Evolutionary conservation across 805 yeast species (phyloP).

Genomic region (Saccharomycopsis amapae): DNA sequence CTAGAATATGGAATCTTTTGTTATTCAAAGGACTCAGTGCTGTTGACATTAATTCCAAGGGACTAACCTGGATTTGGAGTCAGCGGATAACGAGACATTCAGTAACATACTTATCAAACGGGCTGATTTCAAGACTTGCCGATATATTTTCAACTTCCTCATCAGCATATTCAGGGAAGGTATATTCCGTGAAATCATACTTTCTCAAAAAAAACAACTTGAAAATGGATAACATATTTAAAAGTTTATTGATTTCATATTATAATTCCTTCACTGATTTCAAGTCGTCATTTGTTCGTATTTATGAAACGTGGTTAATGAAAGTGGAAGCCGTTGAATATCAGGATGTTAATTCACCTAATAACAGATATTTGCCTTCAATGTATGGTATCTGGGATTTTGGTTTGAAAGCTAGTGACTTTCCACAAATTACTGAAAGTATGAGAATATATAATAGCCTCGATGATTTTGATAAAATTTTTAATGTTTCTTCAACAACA

Average conservation of each 20-base stretch:
- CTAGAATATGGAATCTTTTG: slow-evolving; percentile 15
- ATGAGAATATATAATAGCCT: neutral
- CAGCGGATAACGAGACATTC: neutral
- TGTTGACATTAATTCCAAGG: neutral
- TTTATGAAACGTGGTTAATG: neutral
- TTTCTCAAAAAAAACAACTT: neutral
- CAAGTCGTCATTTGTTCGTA: too few relatives aligned
- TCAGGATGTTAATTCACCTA: neutral
- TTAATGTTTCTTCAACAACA: neutral
- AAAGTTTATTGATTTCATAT: neutral
- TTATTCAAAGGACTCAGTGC: slow-evolving; percentile 3
- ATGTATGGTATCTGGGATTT: neutral
- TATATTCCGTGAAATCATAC: neutral
- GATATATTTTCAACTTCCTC: neutral
- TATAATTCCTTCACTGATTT: neutral
- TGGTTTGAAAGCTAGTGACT: neutral
- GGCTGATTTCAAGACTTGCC: slow-evolving; percentile 3
- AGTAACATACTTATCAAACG: slow-evolving; percentile 7
- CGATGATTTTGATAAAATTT: neutral
- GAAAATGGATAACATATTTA: neutral
- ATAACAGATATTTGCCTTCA: neutral
- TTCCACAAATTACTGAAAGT: neutral
- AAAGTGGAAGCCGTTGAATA: neutral
- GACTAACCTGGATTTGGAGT: slow-evolving; percentile 10
- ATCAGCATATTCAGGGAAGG: neutral